Base-by-base conservation (phyloP, 768 basidiomycete species). In the Leccinellum albellum region DNA sequence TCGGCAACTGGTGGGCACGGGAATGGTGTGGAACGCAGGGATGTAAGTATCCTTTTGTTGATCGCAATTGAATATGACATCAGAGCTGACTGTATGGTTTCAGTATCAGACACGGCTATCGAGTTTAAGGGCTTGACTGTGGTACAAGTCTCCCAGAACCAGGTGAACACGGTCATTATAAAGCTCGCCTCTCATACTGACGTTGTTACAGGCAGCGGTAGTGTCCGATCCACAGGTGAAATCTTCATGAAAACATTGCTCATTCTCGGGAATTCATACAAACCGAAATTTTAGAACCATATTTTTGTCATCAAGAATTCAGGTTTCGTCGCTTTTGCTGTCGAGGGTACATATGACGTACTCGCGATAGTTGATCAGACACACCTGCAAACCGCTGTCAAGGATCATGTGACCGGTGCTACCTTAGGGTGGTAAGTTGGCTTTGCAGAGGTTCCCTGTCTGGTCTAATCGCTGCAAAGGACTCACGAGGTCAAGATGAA, bases 81-180 rank as follows among this genome's bases (percentile, higher is more conserved):
- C 6, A 17, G 21, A 26, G 15, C 51, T 32, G 44, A 61, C 51
- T 35, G 8, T 5, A 8, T 24, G 23, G 6, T n/a, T 53, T 33
- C 46, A 90, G 88, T 91, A 46, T 90, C 89, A 12, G 90, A 92
- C 63, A 87, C 90, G 1, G 88, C 89, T 23, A 86, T 92, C 48
- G 83, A 87, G 60, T 91, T 91, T 69, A 79, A 84, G 50, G 91
- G 91, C 50, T 74, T 93, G 58, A 90, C 87, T 0, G 79, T 89
- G n/a, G 89, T 93, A 0, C 91, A 93, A 66, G 91, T 92, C 21
- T 88, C 88, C 1, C 91, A 92, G 75, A 93, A 93, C 65, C 85
- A 86, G 65, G 87, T 73, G 48, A 53, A 58, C 51, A 23, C 14
- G 12, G 3, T 0, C 28, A 53, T 57, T 42, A 13, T 7, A 8